These are phyloP conservation scores for Pichia occidentalis DNA, from an alignment of 805 yeast species.

Conservation along the genomic window DNA sequence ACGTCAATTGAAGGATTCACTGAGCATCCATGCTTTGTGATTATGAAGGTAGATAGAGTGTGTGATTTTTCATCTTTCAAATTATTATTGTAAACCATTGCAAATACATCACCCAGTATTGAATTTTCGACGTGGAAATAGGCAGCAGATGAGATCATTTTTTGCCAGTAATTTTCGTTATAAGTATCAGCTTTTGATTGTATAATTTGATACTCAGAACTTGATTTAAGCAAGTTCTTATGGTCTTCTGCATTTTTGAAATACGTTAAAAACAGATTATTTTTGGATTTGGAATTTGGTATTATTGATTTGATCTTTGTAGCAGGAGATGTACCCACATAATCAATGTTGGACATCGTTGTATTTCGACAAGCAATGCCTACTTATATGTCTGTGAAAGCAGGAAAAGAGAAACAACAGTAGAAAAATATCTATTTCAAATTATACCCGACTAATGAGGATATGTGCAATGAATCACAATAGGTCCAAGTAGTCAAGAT, in stretches of 20 bases:
- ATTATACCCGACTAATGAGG: too few species aligned
- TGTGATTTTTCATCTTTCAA: constrained; percentile 22
- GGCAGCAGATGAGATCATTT: constrained; percentile 42
- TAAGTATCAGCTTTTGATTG: constrained; percentile 13
- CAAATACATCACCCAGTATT: constrained; percentile 40
- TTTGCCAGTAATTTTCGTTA: constrained; percentile 34
- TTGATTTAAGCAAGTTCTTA: constrained; percentile 4
- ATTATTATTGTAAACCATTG: constrained; percentile 45
- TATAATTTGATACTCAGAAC: constrained; percentile 3
- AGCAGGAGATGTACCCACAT: too few species aligned
- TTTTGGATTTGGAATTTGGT: constrained; percentile 8
- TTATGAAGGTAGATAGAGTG: constrained; percentile 42
- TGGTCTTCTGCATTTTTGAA: background rate
- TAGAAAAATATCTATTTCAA: too few species aligned
- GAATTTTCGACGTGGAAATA: constrained; percentile 47
- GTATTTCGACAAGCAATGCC: too few species aligned
- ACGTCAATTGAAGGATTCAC: constrained; percentile 53
- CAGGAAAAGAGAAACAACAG: too few species aligned
- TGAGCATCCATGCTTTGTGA: constrained; percentile 63
- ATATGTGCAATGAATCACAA: too few species aligned
- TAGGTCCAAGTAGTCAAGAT: too few species aligned
- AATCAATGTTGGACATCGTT: too few species aligned
- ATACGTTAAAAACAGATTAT: constrained; percentile 6
- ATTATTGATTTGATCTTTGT: constrained; percentile 5
- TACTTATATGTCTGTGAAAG: too few species aligned